phyloP scores from a whole-genome alignment of 345 rosid genomes.

The Psidium guajava region DNA sequence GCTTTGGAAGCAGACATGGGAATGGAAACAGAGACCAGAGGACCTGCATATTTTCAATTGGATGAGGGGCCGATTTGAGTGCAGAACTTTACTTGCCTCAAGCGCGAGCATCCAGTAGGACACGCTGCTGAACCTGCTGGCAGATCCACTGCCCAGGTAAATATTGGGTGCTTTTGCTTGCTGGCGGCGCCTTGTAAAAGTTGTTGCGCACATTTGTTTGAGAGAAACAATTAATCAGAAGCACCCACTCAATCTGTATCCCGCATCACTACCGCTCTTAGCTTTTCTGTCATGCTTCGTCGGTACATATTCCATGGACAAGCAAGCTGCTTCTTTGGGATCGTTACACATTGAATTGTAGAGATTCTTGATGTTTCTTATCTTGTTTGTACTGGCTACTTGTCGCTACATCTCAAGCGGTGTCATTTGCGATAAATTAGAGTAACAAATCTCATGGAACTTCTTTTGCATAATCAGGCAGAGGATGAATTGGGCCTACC shows the following conservation, averaged over 20 bases:
- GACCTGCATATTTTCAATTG: constrained; percentile 82
- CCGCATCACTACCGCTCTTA: background rate
- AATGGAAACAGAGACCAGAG: constrained; percentile 62
- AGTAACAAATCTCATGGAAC: background rate
- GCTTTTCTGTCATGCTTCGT: background rate
- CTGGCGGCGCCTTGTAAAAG: background rate
- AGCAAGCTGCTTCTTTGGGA: background rate
- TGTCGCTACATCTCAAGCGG: background rate
- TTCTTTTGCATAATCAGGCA: background rate
- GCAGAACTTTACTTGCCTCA: background rate
- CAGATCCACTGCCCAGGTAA: background rate
- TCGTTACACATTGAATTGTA: background rate
- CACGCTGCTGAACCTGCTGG: background rate
- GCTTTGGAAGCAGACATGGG: constrained; percentile 87
- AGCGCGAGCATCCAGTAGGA: background rate
- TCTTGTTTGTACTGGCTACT: background rate
- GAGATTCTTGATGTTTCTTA: background rate
- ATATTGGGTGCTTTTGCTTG: background rate
- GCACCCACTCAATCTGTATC: background rate
- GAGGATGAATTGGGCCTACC: background rate
- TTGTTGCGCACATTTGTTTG: background rate
- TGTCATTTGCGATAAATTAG: background rate
- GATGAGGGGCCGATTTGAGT: constrained; percentile 56
- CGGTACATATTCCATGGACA: background rate
- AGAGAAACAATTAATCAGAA: background rate